These are phyloP conservation scores for Geotrichum citri-aurantii DNA, from an alignment of 1,139 yeast species.

Conservation along the genomic window DNA sequence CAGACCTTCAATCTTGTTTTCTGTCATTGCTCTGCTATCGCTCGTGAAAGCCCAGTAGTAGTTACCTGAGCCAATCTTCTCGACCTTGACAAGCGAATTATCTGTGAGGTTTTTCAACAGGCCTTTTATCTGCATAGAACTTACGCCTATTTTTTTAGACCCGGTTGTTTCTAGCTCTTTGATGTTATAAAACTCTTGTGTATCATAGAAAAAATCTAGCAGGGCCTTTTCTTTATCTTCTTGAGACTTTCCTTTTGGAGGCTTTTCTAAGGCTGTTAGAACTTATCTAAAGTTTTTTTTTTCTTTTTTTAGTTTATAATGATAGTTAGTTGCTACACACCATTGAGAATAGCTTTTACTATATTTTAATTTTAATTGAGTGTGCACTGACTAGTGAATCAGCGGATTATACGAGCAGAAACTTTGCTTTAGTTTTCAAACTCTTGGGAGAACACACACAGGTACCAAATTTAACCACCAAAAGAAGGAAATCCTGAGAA, in stretches of 20 bases:
- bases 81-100: slow-evolving; percentile 44
- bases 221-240: slow-evolving; percentile 25
- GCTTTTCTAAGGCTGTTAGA: background rate
- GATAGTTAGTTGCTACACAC: no score
- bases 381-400: no score
- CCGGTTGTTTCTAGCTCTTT: slow-evolving; percentile 49
- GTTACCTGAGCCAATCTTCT: slow-evolving; percentile 51
- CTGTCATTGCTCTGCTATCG: slow-evolving; percentile 29
- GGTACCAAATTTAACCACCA: no score
- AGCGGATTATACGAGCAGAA: no score
- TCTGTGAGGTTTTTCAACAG: slow-evolving; percentile 44
- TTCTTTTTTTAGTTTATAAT: no score
- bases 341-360: no score
- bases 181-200: slow-evolving; percentile 42
- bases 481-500: no score
- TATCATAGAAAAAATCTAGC: slow-evolving; percentile 40
- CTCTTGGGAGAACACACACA: no score
- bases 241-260: slow-evolving; percentile 17
- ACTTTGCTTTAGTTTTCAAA: no score
- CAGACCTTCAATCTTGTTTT: slow-evolving; percentile 17
- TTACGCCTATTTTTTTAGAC: slow-evolving; percentile 43
- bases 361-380: no score
- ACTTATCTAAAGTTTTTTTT: no score
- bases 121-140: slow-evolving; percentile 49
- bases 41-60: slow-evolving; percentile 51